phyloP scores from a whole-genome alignment of 441 rosid species.

The Omphalea diandra region DNA sequence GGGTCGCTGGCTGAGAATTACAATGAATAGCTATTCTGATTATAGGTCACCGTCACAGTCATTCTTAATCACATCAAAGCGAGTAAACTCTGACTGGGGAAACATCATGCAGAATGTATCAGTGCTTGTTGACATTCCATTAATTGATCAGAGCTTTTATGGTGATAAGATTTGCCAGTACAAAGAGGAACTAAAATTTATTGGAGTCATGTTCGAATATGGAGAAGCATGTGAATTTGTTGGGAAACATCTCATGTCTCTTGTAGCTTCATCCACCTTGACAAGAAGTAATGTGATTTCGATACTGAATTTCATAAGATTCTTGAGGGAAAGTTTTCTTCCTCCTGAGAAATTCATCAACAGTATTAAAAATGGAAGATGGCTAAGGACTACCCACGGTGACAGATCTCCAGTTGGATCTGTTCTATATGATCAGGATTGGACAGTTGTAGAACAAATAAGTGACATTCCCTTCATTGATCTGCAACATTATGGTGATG shows the following conservation, averaged over 20 bases:
- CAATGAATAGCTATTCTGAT: slow-evolving; percentile 38
- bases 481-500: slow-evolving; percentile 39
- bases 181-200: slow-evolving; percentile 41
- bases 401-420: slow-evolving; percentile 44
- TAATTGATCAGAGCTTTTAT: slow-evolving; percentile 53
- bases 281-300: slow-evolving; percentile 43
- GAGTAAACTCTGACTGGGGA: slow-evolving; percentile 43
- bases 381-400: slow-evolving; percentile 52
- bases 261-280: slow-evolving; percentile 36
- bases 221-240: slow-evolving; percentile 51
- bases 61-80: slow-evolving; percentile 36
- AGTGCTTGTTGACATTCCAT: slow-evolving; percentile 61
- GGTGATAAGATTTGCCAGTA: slow-evolving; percentile 40
- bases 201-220: slow-evolving; percentile 60
- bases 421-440: slow-evolving; percentile 45
- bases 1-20: slow-evolving; percentile 65
- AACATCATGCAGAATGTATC: slow-evolving; percentile 47
- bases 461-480: slow-evolving; percentile 58
- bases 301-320: slow-evolving; percentile 51
- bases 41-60: slow-evolving; percentile 63
- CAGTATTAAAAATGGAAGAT: slow-evolving; percentile 35
- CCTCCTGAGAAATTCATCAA: slow-evolving; percentile 41
- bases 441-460: slow-evolving; percentile 52
- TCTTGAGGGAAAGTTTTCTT: slow-evolving; percentile 36
- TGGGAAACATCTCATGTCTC: slow-evolving; percentile 52